Conservation (phyloP, 2,329 filamentous ascomycete species). For the Aschersonia sp. region DNA sequence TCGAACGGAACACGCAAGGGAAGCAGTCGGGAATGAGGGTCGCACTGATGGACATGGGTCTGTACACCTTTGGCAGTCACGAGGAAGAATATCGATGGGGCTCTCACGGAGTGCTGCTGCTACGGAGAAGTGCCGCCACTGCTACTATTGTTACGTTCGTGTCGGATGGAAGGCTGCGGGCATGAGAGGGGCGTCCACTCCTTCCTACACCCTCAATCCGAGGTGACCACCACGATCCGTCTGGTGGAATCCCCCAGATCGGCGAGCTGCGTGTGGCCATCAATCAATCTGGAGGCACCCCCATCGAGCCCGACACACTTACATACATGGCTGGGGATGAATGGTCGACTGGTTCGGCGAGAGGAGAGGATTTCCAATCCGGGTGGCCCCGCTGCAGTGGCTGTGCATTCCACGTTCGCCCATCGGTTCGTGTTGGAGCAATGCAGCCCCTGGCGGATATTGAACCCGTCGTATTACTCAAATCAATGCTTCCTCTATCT, state of each 20-base stretch:
- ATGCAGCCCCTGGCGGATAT: background rate
- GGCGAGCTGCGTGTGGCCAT: background rate
- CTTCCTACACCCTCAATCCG: too few species aligned
- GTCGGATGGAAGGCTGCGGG: background rate
- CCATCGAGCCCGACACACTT: background rate
- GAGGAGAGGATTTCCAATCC: slow-evolving; percentile 1
- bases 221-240: background rate
- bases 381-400: slow-evolving; percentile 7
- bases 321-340: background rate
- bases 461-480: background rate
- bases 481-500: background rate
- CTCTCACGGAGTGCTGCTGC: too few species aligned
- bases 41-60: too few species aligned
- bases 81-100: too few species aligned
- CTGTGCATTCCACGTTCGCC: slow-evolving; percentile 3
- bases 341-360: background rate
- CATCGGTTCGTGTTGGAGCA: background rate
- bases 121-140: too few species aligned
- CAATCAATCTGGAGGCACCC: background rate
- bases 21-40: too few species aligned
- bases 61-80: too few species aligned
- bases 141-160: too few species aligned
- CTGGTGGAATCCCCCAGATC: background rate
- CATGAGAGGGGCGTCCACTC: background rate
- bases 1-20: too few species aligned